Evolutionary conservation across 2,329 filamentous ascomycete species (phyloP), one percentile per base, ranked within the genome.

Genomic region (Aspergillus sp.): DNA sequence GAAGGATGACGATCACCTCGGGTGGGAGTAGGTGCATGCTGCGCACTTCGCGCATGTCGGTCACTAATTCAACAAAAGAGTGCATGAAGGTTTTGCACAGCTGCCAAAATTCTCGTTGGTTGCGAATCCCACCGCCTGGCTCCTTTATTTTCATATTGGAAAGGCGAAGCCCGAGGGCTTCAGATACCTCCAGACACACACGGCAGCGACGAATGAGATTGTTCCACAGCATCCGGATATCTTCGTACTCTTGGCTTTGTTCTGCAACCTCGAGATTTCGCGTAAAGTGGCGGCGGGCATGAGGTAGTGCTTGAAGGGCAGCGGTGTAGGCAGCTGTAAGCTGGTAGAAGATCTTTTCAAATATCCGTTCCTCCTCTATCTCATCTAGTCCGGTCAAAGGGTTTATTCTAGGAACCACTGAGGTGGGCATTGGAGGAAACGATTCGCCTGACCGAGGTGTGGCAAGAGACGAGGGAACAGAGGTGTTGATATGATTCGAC

Each of bases 361-460:
- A 96, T 26, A 87, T 83, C 15, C 84, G 83, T 65, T 96, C 91
- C 61, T 96, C 91, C 62, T 91, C 89, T 2, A 83, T 83, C 56
- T 85, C 82, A 47, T 84, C 82, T 49, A 87, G 84, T 50, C 91
- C 89, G 9, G 78, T 81, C 44, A 85, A 71, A 7, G 79, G 76
- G 47, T 80, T 80, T 43, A 82, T 81, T 42, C 82, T 79, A 30
- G 79, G 77, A 53, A 80, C 72, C 22, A 74, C 78, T 26, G 77
- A 74, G 17, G 74, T 76, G 55, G 78, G 69, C 65, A 72, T 68
- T 66, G 74, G 62, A 80, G 78, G 82, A 70, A 95, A 96, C 0
- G 90, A 91, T 66, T 96, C 91, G 43, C 88, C 89, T 7, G 91
- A 96, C 22, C 90, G 86, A 45, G 91, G 91, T 1, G 91, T 96